Evolutionary conservation across 352 stramenopile genomes (phyloP).

Genomic region (Phytophthora sp.): DNA sequence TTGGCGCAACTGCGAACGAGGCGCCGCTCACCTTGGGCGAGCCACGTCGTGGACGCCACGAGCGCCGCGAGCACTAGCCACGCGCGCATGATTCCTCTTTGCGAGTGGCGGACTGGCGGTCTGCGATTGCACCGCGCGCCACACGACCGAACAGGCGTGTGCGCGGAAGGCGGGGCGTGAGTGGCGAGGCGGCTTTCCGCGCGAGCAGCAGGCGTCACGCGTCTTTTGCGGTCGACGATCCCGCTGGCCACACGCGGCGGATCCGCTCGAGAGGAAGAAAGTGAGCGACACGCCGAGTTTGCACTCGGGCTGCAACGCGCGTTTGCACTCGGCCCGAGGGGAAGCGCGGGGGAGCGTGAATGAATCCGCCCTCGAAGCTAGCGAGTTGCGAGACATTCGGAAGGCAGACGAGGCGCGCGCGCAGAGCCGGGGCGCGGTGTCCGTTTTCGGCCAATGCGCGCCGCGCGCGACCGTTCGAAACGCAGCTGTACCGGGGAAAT

Average conservation of each 20-base stretch:
- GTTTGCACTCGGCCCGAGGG: too few species aligned
- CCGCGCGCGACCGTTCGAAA: slow-evolving; percentile 5
- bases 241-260: slow-evolving; percentile 18
- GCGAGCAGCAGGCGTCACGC: slow-evolving; percentile 8
- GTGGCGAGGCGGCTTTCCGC: slow-evolving; percentile 16
- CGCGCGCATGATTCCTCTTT: slow-evolving; percentile 19
- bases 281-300: too few species aligned
- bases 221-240: slow-evolving; percentile 8
- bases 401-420: too few species aligned
- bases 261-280: too few species aligned
- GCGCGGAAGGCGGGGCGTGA: slow-evolving; percentile 8
- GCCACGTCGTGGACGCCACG: slow-evolving; percentile 3
- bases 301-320: too few species aligned
- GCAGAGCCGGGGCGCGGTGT: too few species aligned
- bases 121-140: background rate
- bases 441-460: too few species aligned
- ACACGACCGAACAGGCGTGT: slow-evolving; percentile 12
- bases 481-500: slow-evolving; percentile 7
- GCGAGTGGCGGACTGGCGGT: too few species aligned
- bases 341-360: slow-evolving; percentile 1
- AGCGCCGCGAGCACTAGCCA: slow-evolving; percentile 2
- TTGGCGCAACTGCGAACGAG: too few species aligned
- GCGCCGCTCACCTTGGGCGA: background rate
- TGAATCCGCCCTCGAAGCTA: too few species aligned
- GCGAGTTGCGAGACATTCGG: too few species aligned